phyloP scores from a whole-genome alignment of 1,284 basidiomycete species.

The Filobasidium uniguttulatum region DNA sequence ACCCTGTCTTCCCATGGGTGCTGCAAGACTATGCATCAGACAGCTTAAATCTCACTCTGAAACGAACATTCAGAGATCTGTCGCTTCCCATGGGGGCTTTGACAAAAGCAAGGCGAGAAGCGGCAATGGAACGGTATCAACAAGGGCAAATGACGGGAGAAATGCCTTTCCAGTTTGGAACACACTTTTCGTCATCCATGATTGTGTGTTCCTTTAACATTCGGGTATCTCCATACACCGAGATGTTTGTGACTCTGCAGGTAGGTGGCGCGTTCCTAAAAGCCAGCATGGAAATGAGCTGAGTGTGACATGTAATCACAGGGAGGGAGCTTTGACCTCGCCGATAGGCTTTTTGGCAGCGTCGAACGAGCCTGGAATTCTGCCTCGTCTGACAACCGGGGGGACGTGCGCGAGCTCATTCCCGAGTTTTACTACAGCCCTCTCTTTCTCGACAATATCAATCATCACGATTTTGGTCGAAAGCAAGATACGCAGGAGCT shows the following conservation, averaged over 20 bases:
- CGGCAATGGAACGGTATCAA: conserved; percentile 58
- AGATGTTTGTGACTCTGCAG: conserved; percentile 68
- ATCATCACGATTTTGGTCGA: conserved; percentile 68
- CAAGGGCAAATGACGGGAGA: conserved; percentile 69
- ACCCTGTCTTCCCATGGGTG: conserved; percentile 83
- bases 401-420: conserved; percentile 87
- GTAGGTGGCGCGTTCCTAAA: conserved; percentile 31
- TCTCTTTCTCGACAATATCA: conserved; percentile 40
- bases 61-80: conserved; percentile 54
- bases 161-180: conserved; percentile 78
- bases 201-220: conserved; percentile 93
- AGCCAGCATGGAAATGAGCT: neutral
- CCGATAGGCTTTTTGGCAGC: conserved; percentile 80
- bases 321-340: conserved; percentile 92
- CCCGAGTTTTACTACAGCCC: conserved; percentile 67
- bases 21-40: conserved; percentile 70
- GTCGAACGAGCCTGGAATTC: conserved; percentile 67
- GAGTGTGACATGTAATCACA: conserved; percentile 22
- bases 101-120: conserved; percentile 55
- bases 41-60: conserved; percentile 53
- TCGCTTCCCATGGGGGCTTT: conserved; percentile 85
- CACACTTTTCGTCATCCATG: conserved; percentile 93
- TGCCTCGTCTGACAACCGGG: conserved; percentile 70
- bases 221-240: conserved; percentile 73
- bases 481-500: conserved; percentile 66